Percentiles rank a stretch among this genome's conserved stretches.
Evolutionary conservation across 1,284 basidiomycete species (phyloP).

Genomic region (Cerrena zonata): DNA sequence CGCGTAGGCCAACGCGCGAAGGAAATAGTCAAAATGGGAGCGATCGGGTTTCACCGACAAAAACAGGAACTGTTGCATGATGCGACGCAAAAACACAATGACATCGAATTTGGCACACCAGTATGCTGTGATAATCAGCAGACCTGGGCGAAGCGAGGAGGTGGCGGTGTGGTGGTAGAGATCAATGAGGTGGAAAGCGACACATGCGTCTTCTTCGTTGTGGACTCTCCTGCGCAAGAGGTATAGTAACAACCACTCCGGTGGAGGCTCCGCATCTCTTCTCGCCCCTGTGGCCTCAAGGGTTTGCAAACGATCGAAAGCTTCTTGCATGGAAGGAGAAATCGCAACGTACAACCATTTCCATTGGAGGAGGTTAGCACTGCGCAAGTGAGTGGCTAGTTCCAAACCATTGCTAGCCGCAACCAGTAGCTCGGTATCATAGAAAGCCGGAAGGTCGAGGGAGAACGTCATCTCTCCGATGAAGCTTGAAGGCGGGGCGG

Average conservation of each 20-base stretch:
- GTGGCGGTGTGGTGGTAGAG: slow-evolving; percentile 31
- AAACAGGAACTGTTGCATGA: slow-evolving; percentile 42
- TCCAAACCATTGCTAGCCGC: not conserved
- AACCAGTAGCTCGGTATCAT: not conserved
- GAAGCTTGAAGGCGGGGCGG: not conserved
- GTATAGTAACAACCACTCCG: slow-evolving; percentile 50
- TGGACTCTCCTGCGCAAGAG: slow-evolving; percentile 44
- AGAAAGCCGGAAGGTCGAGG: not conserved
- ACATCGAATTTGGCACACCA: slow-evolving; percentile 46
- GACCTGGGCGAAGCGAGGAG: slow-evolving; percentile 31
- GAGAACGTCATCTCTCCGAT: not conserved
- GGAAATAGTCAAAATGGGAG: slow-evolving; percentile 50
- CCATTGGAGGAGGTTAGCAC: not conserved
- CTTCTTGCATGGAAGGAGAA: not conserved
- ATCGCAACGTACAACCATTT: not conserved
- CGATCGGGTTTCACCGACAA: slow-evolving; percentile 28
- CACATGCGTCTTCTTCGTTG: slow-evolving; percentile 36
- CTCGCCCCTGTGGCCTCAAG: not conserved
- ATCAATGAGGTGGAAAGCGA: slow-evolving; percentile 34
- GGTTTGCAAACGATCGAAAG: not conserved
- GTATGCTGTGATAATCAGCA: slow-evolving; percentile 44
- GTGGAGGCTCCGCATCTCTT: slow-evolving; percentile 15
- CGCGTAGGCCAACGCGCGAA: slow-evolving; percentile 44
- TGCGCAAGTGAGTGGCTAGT: not conserved
- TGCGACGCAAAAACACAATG: slow-evolving; percentile 34